phyloP scores from a whole-genome alignment of 208 protist species.

The Trypanosoma congolense region DNA sequence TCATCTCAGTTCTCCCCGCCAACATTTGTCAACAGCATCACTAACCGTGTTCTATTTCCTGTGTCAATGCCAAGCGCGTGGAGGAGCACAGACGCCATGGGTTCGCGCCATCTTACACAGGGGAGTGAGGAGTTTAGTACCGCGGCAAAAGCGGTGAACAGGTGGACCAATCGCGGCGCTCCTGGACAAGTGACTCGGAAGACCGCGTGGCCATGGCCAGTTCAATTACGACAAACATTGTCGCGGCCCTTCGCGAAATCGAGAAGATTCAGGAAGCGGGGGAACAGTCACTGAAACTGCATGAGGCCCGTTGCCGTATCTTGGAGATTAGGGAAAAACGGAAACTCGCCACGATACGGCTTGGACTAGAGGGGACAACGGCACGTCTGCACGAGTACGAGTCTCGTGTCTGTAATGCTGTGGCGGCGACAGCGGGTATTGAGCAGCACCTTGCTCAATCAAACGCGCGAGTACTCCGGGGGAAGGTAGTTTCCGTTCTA shows the following conservation, averaged over 20 bases:
- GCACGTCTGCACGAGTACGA: constrained; percentile 71
- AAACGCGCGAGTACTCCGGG: constrained; percentile 75
- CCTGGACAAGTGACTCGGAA: constrained; percentile 1
- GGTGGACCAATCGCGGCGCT: background rate
- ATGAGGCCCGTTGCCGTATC: constrained; percentile 62
- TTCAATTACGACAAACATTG: constrained; percentile 42
- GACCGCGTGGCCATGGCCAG: constrained; percentile 39
- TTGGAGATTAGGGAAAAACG: constrained; percentile 73
- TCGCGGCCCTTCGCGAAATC: constrained; percentile 46
- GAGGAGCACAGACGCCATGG: background rate
- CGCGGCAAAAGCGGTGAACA: constrained; percentile 19
- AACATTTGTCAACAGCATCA: constrained; percentile 72
- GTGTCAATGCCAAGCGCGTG: constrained; percentile 17
- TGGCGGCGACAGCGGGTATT: constrained; percentile 78
- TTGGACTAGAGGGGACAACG: constrained; percentile 77
- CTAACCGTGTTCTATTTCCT: constrained; percentile 51
- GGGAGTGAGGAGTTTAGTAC: constrained; percentile 17
- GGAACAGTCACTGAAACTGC: constrained; percentile 29
- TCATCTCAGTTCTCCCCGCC: constrained; percentile 60
- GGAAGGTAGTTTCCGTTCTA: constrained; percentile 63
- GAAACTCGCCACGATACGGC: constrained; percentile 58
- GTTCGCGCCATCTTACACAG: background rate
- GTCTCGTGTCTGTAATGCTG: constrained; percentile 76
- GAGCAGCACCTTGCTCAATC: constrained; percentile 82
- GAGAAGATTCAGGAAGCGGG: constrained; percentile 44